Evolutionary conservation across 1,284 basidiomycete species (phyloP).

Genomic region (Irpex sp.): DNA sequence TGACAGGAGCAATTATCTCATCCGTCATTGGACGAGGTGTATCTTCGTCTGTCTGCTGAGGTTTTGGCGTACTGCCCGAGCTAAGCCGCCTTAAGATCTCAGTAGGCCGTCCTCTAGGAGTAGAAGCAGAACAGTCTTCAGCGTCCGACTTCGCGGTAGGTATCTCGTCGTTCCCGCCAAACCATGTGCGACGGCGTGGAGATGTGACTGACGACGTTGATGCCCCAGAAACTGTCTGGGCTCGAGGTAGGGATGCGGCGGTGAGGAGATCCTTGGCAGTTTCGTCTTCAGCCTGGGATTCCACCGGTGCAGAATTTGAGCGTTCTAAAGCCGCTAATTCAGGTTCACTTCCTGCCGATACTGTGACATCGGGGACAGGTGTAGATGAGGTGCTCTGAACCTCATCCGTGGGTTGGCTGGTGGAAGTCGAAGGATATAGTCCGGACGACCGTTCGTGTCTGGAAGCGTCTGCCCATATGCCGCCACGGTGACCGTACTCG

Average conservation of each 20-base stretch:
- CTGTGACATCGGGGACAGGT: slow-evolving; percentile 18
- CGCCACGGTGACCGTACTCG: slow-evolving; percentile 70
- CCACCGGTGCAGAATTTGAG: slow-evolving; percentile 30
- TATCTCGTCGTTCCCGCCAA: slow-evolving; percentile 26
- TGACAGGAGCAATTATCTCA: background rate
- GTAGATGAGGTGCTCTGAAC: slow-evolving; percentile 17
- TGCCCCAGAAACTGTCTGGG: slow-evolving; percentile 16
- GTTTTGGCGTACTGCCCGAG: slow-evolving; percentile 14
- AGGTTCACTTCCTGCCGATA: slow-evolving; percentile 17
- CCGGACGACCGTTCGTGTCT: slow-evolving; percentile 38
- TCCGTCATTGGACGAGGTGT: slow-evolving; percentile 1
- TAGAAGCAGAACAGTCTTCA: background rate
- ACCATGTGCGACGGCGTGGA: slow-evolving; percentile 35
- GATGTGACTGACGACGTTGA: slow-evolving; percentile 11
- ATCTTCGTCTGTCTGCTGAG: background rate
- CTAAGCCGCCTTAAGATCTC: slow-evolving; percentile 13
- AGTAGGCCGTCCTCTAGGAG: slow-evolving; percentile 17
- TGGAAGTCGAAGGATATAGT: slow-evolving; percentile 10
- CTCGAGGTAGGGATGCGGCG: slow-evolving; percentile 12
- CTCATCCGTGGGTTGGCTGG: slow-evolving; percentile 15
- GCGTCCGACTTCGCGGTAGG: slow-evolving; percentile 25
- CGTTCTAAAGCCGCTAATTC: slow-evolving; percentile 20
- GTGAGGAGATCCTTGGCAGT: slow-evolving; percentile 9
- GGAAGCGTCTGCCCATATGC: slow-evolving; percentile 84
- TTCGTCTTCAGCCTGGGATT: slow-evolving; percentile 12